Evolutionary conservation across 495 filamentous ascomycete genomes (phyloP), one percentile per base, ranked within the genome.

Genomic region (Trichoderma asperelloides): DNA sequence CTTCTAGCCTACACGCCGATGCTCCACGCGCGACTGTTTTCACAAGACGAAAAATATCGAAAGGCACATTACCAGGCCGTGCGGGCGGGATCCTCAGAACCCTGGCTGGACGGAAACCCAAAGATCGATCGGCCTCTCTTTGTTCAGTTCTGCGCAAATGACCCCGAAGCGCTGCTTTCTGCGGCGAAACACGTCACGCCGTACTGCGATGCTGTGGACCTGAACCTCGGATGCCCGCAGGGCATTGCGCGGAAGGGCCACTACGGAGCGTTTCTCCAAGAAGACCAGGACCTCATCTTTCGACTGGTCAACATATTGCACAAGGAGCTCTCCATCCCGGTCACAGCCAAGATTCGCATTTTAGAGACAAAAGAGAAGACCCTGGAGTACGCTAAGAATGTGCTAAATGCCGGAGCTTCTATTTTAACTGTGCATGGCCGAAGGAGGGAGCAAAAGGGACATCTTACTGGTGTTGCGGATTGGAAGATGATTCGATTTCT

Each of bases 171-270:
- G 63, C 82, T 98, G 5, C 79, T 97, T 18, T 78, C 81, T 43
- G 93, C 94, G 2, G 94, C 94, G 3, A 80, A 83, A 27, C 80
- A 89, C 64, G 92, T 91, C 0, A 85, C 87, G 3, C 90, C 90
- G 0, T 90, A 91, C 78, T 97, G 93, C 74, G 95, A 99, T 73
- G 95, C 93, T 2, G 90, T 99, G 11, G 96, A 99, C 75, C 79
- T 99, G 69, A 99, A 99, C 74, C 84, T 99, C 1, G 95, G 95
- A n/a, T 99, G 95, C 79, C 95, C 95, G 2, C 95, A 99, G 73
- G 93, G 93, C 2, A 99, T 99, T 67, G 95, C 95, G 40, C 84
- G 84, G 70, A 90, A 87, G 71, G 95, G 95, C 5, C 88, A 91
- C 72, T 99, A 99, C 72, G 95, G 95, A 11, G 88, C 93, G 12